Percentiles rank a stretch among this genome's conserved stretches.
These are phyloP conservation scores for Ophiognomonia clavigignenti-juglandacearum DNA, from an alignment of 2,329 filamentous ascomycete genomes.

Conservation along the genomic window DNA sequence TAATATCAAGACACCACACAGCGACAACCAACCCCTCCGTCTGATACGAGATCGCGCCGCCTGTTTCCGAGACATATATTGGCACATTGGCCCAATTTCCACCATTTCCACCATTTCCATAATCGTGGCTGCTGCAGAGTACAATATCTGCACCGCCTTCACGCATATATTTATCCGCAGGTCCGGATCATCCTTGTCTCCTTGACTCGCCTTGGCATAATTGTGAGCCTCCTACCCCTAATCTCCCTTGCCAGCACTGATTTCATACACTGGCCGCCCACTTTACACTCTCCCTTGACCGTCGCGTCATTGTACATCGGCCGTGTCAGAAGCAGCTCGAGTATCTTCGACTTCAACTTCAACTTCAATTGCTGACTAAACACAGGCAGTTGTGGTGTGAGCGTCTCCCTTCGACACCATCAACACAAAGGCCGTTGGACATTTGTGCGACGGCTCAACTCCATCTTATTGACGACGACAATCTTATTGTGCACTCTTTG, in stretches of 20 bases:
- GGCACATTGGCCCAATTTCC: slow-evolving; percentile 2
- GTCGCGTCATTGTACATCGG: not conserved
- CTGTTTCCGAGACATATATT: slow-evolving; percentile 1
- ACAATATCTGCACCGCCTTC: slow-evolving; percentile 2
- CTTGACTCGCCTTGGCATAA: not conserved
- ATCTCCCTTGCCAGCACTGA: no score
- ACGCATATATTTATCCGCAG: slow-evolving; percentile 13
- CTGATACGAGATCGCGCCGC: not conserved
- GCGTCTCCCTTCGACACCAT: not conserved
- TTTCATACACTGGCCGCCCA: not conserved
- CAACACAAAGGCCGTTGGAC: slow-evolving; percentile 1
- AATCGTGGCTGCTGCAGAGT: slow-evolving; percentile 1
- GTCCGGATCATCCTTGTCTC: slow-evolving; percentile 14
- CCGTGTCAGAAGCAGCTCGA: not conserved
- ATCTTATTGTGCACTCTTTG: not conserved
- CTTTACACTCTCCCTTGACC: not conserved
- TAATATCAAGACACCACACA: not conserved
- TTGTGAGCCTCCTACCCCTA: not conserved
- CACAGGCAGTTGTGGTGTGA: not conserved
- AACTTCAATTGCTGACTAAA: not conserved
- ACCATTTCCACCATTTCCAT: not conserved
- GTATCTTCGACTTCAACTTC: not conserved
- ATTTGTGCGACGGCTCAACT: not conserved
- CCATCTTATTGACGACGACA: not conserved
- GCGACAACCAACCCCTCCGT: not conserved